Base-by-base conservation (phyloP, 2,329 filamentous ascomycete species). In the Ceratocystis colombiana region DNA sequence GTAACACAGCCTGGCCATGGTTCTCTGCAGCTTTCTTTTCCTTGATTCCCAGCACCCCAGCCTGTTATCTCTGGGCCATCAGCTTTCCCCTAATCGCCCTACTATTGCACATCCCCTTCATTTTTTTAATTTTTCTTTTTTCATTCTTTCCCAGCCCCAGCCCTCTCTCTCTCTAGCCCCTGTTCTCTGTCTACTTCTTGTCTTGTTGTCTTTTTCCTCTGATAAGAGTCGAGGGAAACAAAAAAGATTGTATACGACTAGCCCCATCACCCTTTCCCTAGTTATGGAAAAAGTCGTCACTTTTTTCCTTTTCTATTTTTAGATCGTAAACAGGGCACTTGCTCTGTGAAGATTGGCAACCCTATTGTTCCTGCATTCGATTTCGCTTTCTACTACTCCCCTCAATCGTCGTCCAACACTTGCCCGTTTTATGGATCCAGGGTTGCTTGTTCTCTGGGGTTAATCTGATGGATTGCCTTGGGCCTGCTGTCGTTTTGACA, bases 331-430 rank as follows among this genome's bases (percentile, higher is more conserved):
- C 53, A 33, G 53, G 22, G 53, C 28, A 33, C 15, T 59, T 59
- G 12, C 53, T 59, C 28, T 33, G 53, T 59, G 53, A 59, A 59
- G 53, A 59, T 59, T 59, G 25, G 6, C 53, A 59, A 59, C 53
- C 53, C 53, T 59, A 59, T 59, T 59, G 53, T 59, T 59, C 53
- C 53, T 59, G 28, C 53, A 59, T 59, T 59, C 28, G 25, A 30
- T 59, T 17, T 17, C 28, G 17, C 17, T n/a, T 33, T 59, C 53
- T 17, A 59, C 2, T n/a, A 50, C n/a, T 50, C 22, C 46, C 33
- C 33, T 37, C 33, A 37, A 8, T 53, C 25, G 48, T 22, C n/a
- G 7, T 53, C 30, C 53, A 59, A 30, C 53, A 37, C 8, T 37
- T 37, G 33, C 33, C 33, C n/a, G 25, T 5, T 15, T 12, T 59